Evolutionary conservation across 495 filamentous ascomycete species (phyloP), one percentile per base, ranked within the genome.

Genomic region (Apiosordaria backusii): DNA sequence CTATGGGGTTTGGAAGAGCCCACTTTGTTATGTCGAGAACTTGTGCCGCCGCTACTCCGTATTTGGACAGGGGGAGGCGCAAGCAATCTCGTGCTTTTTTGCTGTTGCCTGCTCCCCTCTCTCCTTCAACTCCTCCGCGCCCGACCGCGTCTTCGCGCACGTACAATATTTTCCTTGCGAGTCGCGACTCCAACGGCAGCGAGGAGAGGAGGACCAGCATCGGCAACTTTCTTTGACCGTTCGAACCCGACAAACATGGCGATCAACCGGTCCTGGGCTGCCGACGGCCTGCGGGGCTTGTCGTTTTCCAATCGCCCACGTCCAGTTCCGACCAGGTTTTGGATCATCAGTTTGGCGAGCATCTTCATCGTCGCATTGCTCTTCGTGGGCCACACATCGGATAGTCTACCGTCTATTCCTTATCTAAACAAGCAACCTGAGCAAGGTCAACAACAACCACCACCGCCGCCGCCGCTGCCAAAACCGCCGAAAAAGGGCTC

Each of bases 311-410:
- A 45, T 15, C 35, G 35, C 10, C 35, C 35, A 0, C 23, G 35
- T 1, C 24, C 35, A 10, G 5, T 62, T 1, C n/a, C 50, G 4
- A 29, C 50, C 22, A 54, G 24, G 50, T 63, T 63, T 4, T 63
- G 61, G 50, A 21, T 55, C 50, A 27, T 63, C 24, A 55, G 50
- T 22, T 55, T 63, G 23, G 23, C 61, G n/a, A 55, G 61, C 50
- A 35, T 55, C 50, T 55, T 63, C 50, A 15, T 55, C 2, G 9
- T 63, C 27, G 61, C 50, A 2, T 27, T 63, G 24, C 61, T 63
- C 23, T 15, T 63, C 23, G 16, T 55, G 7, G 18, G 24, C 50
- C 19, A 54, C 61, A 26, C 50, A 63, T 54, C 24, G 3, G 35
- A 45, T 2, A 45, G 35, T 2, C 16, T 45, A 15, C 35, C 35